A percentile compares a stretch with the other conserved stretches of the same genome.
Conservation (phyloP, 345 rosid genomes). For the Nephelium lappaceum region DNA sequence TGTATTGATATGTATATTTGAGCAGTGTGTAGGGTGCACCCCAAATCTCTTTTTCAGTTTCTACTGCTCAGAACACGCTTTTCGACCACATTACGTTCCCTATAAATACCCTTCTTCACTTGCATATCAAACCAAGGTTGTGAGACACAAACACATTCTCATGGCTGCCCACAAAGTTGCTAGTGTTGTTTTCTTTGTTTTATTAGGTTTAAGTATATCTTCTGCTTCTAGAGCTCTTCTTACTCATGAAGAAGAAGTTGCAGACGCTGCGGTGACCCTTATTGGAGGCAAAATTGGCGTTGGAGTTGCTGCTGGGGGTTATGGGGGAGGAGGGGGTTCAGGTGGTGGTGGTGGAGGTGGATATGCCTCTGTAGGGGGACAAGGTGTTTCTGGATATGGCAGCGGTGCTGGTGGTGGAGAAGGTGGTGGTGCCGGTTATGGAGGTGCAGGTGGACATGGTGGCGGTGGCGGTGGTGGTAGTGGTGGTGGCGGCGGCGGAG, state of each 20-base stretch:
- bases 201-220: constrained; percentile 41
- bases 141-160: constrained; percentile 7
- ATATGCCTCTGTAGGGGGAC: constrained; percentile 28
- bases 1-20: background rate
- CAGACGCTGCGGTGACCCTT: constrained; percentile 14
- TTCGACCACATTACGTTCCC: constrained; percentile 21
- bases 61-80: constrained; percentile 11
- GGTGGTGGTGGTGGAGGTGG: constrained; percentile 34
- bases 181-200: constrained; percentile 28
- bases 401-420: constrained; percentile 30
- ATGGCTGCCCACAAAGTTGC: constrained; percentile 34
- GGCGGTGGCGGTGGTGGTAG: constrained; percentile 32
- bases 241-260: constrained; percentile 29
- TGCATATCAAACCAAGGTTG: constrained; percentile 11
- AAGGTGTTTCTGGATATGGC: constrained; percentile 24
- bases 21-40: constrained; percentile 17
- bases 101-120: constrained; percentile 36
- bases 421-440: constrained; percentile 34
- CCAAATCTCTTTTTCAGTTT: constrained; percentile 11
- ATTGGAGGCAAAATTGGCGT: constrained; percentile 21
- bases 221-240: constrained; percentile 46
- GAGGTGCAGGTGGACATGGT: constrained; percentile 28
- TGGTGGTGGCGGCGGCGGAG: constrained; percentile 25
- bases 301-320: constrained; percentile 29
- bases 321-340: constrained; percentile 27